Base-by-base conservation (phyloP, 1,284 basidiomycete species). In the Microbotryum silenes-acaulis region DNA sequence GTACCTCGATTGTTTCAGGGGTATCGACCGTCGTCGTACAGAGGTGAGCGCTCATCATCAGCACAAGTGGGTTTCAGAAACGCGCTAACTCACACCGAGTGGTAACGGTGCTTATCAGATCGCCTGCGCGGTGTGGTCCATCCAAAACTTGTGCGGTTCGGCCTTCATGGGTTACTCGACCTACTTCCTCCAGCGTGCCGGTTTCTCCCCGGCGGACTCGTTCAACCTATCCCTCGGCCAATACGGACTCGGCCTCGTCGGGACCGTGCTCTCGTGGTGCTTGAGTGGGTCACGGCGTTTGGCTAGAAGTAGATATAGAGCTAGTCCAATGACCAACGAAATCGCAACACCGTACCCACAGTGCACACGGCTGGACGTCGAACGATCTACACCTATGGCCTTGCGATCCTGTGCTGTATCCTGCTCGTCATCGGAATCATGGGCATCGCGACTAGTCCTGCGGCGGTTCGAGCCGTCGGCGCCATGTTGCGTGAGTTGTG, bases 341-440 rank as follows among this genome's bases (percentile, higher is more conserved):
- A 31, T 31, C 31, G 31, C 31, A 31, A 31, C 8, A 10, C 31
- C 8, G 31, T 42, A 42, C 37, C 12, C 37, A 42, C 37, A 42
- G 37, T 79, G 68, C 62, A 61, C n/a, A 62, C 64, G 46, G 61
- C 74, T 56, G 78, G 78, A 27, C 76, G 79, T 33, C 75, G 79
- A n/a, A 72, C 74, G 3, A 69, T 81, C 50, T 80, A 80, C 74
- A 72, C 79, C 57, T 72, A 63, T 53, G 81, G 81, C 48, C 75
- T 80, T 25, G 71, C 72, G 60, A 69, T 74, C 47, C 75, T 79
- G 61, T 73, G 73, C 56, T 62, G 75, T 62, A 73, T 78, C 31
- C 75, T 82, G 48, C 71, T 80, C 67, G 65, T 77, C 71, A 78
- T 80, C 70, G 81, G 81, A 31, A 75, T 75, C 60, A 70, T 81